Percentiles rank a stretch among this genome's conserved stretches.
Evolutionary conservation across 208 protist genomes (phyloP).

Genomic region (Leishmania amazonensis): DNA sequence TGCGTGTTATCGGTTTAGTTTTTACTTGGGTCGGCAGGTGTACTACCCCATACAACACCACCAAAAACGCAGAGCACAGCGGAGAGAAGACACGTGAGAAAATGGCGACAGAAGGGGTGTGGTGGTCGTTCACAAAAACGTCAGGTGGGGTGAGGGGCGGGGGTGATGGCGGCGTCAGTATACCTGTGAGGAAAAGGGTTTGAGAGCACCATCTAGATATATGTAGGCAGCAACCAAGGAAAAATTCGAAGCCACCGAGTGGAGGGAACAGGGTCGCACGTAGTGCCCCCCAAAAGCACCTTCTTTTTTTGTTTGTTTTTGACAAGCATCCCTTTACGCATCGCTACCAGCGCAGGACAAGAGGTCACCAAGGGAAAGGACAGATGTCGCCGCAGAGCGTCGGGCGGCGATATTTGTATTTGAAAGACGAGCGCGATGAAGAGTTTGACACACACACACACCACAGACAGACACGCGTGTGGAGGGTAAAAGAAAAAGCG

Average conservation of each 20-base stretch:
- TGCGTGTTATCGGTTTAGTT: neutral
- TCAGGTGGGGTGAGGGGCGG: neutral
- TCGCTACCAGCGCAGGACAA: neutral
- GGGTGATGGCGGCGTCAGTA: neutral
- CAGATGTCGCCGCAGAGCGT: neutral
- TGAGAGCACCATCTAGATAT: neutral
- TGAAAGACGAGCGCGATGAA: neutral
- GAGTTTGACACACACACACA: neutral
- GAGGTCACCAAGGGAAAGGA: neutral
- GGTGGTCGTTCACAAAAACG: neutral
- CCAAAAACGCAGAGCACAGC: neutral
- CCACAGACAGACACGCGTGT: neutral
- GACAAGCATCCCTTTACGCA: neutral
- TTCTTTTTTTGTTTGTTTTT: neutral
- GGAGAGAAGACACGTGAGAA: neutral
- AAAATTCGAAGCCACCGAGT: neutral
- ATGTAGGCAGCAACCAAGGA: neutral
- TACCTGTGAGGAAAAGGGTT: neutral
- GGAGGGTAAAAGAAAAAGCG: neutral
- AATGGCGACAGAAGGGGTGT: neutral
- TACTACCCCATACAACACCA: neutral
- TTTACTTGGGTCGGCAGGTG: neutral
- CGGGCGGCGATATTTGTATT: neutral
- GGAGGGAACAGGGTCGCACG: neutral
- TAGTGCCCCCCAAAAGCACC: neutral